phyloP scores from a whole-genome alignment of 164 flowering plant genomes.

The Berberis thunbergii region DNA sequence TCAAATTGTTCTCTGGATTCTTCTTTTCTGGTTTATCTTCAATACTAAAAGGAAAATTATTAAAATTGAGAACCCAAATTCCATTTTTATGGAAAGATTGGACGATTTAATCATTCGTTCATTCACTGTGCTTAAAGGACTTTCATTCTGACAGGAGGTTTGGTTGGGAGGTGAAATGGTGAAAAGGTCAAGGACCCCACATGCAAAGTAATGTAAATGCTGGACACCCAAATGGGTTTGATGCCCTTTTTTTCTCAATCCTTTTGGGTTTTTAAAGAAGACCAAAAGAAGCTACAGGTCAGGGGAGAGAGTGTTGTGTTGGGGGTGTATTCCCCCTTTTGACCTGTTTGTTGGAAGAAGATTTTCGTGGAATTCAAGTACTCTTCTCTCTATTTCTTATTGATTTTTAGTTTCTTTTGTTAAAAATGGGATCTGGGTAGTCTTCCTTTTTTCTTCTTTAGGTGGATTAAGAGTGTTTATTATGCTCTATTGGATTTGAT shows the following conservation, averaged over 20 bases:
- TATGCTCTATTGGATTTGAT: neutral
- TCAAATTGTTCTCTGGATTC: too few species aligned
- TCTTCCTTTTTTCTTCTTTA: neutral
- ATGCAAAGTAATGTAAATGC: conserved; percentile 6
- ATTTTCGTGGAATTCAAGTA: conserved; percentile 18
- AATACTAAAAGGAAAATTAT: too few species aligned
- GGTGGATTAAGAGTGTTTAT: neutral
- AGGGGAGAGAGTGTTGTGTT: neutral
- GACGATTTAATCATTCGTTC: too few species aligned
- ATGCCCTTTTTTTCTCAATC: conserved; percentile 6
- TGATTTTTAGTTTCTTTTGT: neutral
- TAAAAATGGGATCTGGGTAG: conserved; percentile 9
- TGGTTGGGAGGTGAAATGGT: conserved; percentile 3
- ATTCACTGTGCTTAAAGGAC: too few species aligned
- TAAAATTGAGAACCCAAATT: too few species aligned
- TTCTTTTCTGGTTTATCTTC: too few species aligned
- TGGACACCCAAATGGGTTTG: conserved; percentile 8
- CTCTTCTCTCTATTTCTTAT: conserved; percentile 6
- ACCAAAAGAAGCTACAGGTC: neutral
- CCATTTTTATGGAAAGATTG: too few species aligned
- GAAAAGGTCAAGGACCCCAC: conserved; percentile 10
- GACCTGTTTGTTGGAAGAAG: conserved; percentile 6
- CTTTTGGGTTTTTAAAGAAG: conserved; percentile 17
- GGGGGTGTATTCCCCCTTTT: conserved; percentile 12
- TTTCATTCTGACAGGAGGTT: neutral